A percentile compares a stretch with the other conserved stretches of the same genome.
Evolutionary conservation across 1,139 yeast genomes (phyloP).

Genomic region (Chernovozyma aurita): DNA sequence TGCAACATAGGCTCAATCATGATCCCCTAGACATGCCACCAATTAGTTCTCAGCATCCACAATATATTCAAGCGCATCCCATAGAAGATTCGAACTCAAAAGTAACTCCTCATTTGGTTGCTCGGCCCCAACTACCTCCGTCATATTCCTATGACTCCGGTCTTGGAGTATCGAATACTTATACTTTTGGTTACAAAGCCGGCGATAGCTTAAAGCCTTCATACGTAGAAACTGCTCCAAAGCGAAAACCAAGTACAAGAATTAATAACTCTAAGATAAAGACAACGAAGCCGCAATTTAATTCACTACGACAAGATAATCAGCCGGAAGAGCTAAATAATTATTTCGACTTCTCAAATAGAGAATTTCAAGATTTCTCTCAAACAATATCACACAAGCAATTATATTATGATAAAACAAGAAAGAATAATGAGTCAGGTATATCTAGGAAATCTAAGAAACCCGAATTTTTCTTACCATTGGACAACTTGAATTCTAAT

Average conservation of each 20-base stretch:
- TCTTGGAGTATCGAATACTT: background rate
- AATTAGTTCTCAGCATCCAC: too few relatives aligned
- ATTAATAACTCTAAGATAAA: conserved; percentile 2
- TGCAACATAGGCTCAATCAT: too few relatives aligned
- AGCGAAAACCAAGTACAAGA: conserved; percentile 2
- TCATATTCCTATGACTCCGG: conserved; percentile 3
- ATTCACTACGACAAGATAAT: background rate
- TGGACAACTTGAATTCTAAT: conserved; percentile 11
- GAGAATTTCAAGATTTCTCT: background rate
- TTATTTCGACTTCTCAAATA: background rate
- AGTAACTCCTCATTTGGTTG: too few relatives aligned
- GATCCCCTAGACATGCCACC: too few relatives aligned
- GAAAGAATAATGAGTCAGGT: background rate
- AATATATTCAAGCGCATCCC: too few relatives aligned
- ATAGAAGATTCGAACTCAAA: too few relatives aligned
- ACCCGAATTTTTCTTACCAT: conserved; percentile 15
- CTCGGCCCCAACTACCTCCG: conserved; percentile 2
- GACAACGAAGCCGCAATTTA: background rate
- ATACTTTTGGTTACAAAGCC: background rate
- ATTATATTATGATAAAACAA: conserved; percentile 3
- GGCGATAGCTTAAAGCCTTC: background rate
- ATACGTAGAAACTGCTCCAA: conserved; percentile 1
- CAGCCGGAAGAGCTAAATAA: conserved; percentile 1
- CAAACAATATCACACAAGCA: background rate
- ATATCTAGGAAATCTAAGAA: conserved; percentile 8